These are phyloP conservation scores for Fusarium redolens DNA, from an alignment of 2,329 filamentous ascomycete genomes.

Conservation along the genomic window DNA sequence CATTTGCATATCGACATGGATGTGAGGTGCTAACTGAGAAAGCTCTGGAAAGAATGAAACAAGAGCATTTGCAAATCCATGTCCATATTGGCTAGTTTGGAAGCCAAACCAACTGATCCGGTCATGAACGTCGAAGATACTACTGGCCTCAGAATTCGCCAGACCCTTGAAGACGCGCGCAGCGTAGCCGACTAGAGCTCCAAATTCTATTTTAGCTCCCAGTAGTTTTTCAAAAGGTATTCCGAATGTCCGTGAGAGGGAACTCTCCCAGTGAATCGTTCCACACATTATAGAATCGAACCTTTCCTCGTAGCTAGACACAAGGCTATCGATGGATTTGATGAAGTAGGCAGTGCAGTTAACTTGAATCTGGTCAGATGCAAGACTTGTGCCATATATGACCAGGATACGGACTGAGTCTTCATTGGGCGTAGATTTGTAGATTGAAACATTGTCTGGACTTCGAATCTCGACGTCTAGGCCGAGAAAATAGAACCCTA, in stretches of 20 bases:
- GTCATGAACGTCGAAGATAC: fast-evolving
- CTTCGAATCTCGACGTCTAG: background rate
- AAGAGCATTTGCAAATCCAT: fast-evolving
- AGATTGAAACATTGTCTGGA: fast-evolving
- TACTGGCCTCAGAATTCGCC: fast-evolving
- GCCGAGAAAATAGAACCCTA: background rate
- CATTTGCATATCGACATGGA: fast-evolving
- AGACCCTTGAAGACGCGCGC: fast-evolving
- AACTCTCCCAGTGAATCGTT: fast-evolving
- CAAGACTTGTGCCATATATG: fast-evolving
- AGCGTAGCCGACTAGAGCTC: fast-evolving
- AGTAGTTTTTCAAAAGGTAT: fast-evolving
- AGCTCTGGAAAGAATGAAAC: background rate
- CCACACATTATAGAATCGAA: fast-evolving
- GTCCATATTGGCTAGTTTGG: background rate
- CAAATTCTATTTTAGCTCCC: fast-evolving
- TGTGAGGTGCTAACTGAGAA: fast-evolving
- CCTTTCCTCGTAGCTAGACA: fast-evolving
- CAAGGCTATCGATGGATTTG: fast-evolving
- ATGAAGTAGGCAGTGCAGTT: fast-evolving
- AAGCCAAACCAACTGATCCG: background rate
- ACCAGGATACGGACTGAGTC: fast-evolving
- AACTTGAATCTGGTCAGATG: fast-evolving
- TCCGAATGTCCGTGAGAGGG: fast-evolving
- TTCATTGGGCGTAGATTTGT: fast-evolving